phyloP scores from a whole-genome alignment of 2,329 filamentous ascomycete species.

The Exophiala oligosperma region DNA sequence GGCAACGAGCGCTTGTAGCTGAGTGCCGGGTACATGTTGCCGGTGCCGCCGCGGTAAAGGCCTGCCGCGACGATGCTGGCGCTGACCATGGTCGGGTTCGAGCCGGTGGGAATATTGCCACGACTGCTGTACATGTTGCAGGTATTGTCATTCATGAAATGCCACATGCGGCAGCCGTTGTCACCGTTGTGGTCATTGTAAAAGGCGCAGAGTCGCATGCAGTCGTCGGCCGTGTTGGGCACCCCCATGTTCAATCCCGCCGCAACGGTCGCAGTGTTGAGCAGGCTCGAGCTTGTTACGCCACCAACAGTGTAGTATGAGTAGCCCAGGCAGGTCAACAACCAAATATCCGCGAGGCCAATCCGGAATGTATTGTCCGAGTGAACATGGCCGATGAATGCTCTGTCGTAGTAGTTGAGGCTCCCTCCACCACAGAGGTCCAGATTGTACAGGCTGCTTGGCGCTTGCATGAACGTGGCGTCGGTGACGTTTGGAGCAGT shows the following conservation, averaged over 20 bases:
- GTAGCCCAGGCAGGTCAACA: neutral
- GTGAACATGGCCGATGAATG: neutral
- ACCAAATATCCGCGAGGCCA: neutral
- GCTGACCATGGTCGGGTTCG: neutral
- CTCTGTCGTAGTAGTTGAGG: neutral
- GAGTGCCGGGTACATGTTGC: neutral
- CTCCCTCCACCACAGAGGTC: neutral
- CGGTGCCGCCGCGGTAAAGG: neutral
- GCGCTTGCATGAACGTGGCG: neutral
- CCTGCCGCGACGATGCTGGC: neutral
- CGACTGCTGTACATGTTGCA: neutral
- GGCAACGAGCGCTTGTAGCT: conserved; percentile 1
- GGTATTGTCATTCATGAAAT: neutral
- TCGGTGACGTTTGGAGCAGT: neutral
- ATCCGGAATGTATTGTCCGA: neutral
- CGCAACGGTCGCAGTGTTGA: neutral
- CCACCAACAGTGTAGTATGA: neutral
- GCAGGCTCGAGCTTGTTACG: too few species aligned
- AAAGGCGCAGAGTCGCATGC: neutral
- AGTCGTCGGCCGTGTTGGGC: neutral
- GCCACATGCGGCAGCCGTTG: neutral
- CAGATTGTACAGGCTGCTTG: neutral
- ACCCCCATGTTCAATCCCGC: neutral
- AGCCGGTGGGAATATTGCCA: neutral
- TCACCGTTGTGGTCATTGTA: neutral